Evolutionary conservation across 164 flowering plant genomes (phyloP).

Genomic region (Nymphaea colorata): DNA sequence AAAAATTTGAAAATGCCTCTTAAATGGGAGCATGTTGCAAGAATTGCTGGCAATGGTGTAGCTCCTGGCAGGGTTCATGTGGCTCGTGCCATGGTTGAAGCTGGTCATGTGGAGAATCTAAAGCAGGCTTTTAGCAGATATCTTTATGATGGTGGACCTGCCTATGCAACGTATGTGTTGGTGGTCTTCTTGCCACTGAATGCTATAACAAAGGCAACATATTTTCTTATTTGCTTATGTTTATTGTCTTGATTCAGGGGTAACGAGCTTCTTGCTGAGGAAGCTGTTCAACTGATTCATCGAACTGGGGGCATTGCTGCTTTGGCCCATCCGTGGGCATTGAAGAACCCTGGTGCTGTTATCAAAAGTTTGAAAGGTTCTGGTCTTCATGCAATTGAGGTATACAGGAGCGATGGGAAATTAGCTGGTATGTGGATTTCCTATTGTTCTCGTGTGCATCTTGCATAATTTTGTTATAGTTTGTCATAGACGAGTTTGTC

Average conservation of each 20-base stretch:
- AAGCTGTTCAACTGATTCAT: slow-evolving; percentile 53
- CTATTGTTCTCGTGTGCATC: background rate
- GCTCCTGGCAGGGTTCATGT: slow-evolving; percentile 97
- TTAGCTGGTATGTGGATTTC: slow-evolving; percentile 39
- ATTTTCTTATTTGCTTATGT: background rate
- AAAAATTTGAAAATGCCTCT: slow-evolving; percentile 69
- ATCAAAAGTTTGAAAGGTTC: slow-evolving; percentile 62
- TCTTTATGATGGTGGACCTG: slow-evolving; percentile 93
- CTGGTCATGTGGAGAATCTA: slow-evolving; percentile 82
- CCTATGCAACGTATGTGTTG: slow-evolving; percentile 65
- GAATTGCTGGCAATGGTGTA: slow-evolving; percentile 81
- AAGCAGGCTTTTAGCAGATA: slow-evolving; percentile 81
- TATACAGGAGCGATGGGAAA: slow-evolving; percentile 84
- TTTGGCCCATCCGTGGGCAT: slow-evolving; percentile 92
- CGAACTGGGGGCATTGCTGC: slow-evolving; percentile 76
- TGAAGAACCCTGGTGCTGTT: slow-evolving; percentile 57
- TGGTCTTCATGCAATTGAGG: slow-evolving; percentile 89
- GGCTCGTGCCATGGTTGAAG: slow-evolving; percentile 94
- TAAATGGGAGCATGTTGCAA: slow-evolving; percentile 74
- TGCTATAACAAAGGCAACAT: background rate
- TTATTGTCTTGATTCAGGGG: slow-evolving; percentile 39
- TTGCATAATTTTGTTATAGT: background rate
- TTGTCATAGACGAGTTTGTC: background rate
- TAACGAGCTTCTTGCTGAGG: slow-evolving; percentile 70
- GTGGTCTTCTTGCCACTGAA: background rate